phyloP scores from a whole-genome alignment of 2,329 filamentous ascomycete genomes.

The Albifimbria verrucaria region DNA sequence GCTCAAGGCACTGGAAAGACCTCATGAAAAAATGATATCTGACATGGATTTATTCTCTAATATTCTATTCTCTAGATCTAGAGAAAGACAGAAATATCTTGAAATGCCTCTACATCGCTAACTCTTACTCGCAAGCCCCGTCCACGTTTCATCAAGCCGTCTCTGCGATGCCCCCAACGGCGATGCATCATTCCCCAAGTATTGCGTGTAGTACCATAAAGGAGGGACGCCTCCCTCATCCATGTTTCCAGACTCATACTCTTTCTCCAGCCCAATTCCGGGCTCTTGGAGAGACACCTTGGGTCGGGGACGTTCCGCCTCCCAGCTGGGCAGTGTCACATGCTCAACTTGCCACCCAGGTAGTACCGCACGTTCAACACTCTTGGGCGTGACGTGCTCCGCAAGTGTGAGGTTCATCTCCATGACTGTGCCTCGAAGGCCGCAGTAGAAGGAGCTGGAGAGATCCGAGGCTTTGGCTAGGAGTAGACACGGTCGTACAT shows the following conservation, averaged over 20 bases:
- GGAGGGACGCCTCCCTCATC: slow-evolving; percentile 16
- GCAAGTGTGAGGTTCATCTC: slow-evolving; percentile 35
- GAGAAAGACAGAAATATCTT: too few relatives aligned
- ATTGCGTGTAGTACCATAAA: slow-evolving; percentile 11
- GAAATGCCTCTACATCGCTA: too few relatives aligned
- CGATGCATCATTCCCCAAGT: too few relatives aligned
- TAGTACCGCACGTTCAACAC: slow-evolving; percentile 12
- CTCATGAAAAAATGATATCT: too few relatives aligned
- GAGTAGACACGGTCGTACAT: slow-evolving; percentile 38
- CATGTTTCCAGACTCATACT: not conserved
- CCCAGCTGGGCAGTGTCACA: slow-evolving; percentile 21
- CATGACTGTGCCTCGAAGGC: slow-evolving; percentile 43
- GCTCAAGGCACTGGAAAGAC: too few relatives aligned
- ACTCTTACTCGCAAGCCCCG: too few relatives aligned
- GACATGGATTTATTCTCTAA: too few relatives aligned
- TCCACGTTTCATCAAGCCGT: too few relatives aligned
- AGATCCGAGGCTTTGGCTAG: slow-evolving; percentile 43
- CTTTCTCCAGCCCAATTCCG: slow-evolving; percentile 22
- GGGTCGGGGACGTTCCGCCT: slow-evolving; percentile 12
- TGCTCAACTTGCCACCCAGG: slow-evolving; percentile 20
- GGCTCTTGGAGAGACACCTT: slow-evolving; percentile 27
- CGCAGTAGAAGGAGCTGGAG: slow-evolving; percentile 47
- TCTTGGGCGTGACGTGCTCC: slow-evolving; percentile 12
- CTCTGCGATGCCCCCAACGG: too few relatives aligned
- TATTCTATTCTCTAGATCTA: too few relatives aligned